Evolutionary conservation across 1,139 yeast species (phyloP).

Genomic region (Geotrichum carabidarum): DNA sequence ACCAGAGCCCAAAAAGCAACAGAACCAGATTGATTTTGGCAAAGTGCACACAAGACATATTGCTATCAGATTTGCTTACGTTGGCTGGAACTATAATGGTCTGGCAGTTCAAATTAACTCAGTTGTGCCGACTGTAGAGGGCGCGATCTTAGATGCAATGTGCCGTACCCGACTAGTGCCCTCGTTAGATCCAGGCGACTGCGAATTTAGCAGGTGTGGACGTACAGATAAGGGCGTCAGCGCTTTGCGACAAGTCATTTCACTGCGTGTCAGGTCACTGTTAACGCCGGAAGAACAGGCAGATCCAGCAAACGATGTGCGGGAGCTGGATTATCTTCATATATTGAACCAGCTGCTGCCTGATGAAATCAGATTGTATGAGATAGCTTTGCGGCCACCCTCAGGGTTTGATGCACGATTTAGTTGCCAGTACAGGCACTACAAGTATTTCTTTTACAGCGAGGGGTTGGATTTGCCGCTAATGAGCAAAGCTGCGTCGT

Average conservation of each 20-base stretch:
- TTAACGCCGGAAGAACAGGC: slow-evolving; percentile 53
- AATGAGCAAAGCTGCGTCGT: slow-evolving; percentile 67
- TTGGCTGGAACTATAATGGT: slow-evolving; percentile 83
- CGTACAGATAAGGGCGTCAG: slow-evolving; percentile 96
- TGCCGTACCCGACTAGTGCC: slow-evolving; percentile 62
- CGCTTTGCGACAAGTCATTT: slow-evolving; percentile 92
- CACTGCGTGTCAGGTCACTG: slow-evolving; percentile 68
- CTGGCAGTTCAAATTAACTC: slow-evolving; percentile 68
- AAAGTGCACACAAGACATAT: slow-evolving; percentile 61
- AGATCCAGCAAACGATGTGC: slow-evolving; percentile 50
- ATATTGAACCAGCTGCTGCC: slow-evolving; percentile 77
- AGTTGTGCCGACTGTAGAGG: slow-evolving; percentile 84
- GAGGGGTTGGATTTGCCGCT: slow-evolving; percentile 51
- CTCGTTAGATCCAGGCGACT: slow-evolving; percentile 52
- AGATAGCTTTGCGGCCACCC: slow-evolving; percentile 80
- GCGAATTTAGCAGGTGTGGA: slow-evolving; percentile 85
- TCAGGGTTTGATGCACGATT: slow-evolving; percentile 83
- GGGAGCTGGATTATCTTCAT: slow-evolving; percentile 71
- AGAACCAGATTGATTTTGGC: slow-evolving; percentile 60
- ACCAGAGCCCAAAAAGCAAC: slow-evolving; percentile 20
- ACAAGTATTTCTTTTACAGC: slow-evolving; percentile 67
- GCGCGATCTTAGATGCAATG: slow-evolving; percentile 65
- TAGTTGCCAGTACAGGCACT: slow-evolving; percentile 78
- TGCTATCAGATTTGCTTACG: slow-evolving; percentile 56
- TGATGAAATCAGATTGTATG: slow-evolving; percentile 70